Base-by-base conservation (phyloP, 495 filamentous ascomycete genomes). In the Pseudoneurospora amorphoporcata region DNA sequence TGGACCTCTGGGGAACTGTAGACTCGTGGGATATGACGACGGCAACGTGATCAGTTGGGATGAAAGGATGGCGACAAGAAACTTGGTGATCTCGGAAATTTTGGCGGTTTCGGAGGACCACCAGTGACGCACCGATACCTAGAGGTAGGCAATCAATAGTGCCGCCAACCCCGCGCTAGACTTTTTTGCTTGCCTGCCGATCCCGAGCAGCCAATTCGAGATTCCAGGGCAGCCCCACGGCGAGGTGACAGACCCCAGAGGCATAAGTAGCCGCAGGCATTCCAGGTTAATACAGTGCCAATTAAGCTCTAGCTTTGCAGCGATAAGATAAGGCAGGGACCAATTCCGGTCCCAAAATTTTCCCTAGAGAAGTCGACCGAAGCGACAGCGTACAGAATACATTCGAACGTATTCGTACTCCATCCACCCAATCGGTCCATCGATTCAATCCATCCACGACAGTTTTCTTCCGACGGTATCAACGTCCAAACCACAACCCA, bases 401-500 rank as follows among this genome's bases (percentile, higher is more conserved):
- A 35, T 39, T 39, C 35, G 43, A 37, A n/a, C 35, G 69, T 43
- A 61, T 43, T 47, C 53, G 2, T 9, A 65, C 53, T 65, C 53
- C 14, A 65, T 65, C 29, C 53, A 65, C 32, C 53, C 7, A 43
- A 40, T 35, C 19, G 8, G 38, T 35, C 29, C 10, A 4, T 19
- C 32, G 37, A 40, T 12, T 19, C 69, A 42, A 47, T 69, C 71
- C 71, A 71, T 73, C 19, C 45, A 42, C 45, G 40, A 37, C 40
- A 17, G 10, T 29, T 37, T 29, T 68, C 37, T 35, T 35, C 8
- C 43, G n/a, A 35, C 53, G 4, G 3, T 8, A 65, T 65, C n/a
- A 74, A 39, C 68, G 53, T 38, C 69, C 70, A 71, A 45, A 68
- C 3, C 41, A 68, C 9, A 72, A 68, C 16, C 16, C 73, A 76